These are phyloP conservation scores for Cyclotella kingstonii DNA, from an alignment of 108 stramenopile genomes.

Conservation along the genomic window DNA sequence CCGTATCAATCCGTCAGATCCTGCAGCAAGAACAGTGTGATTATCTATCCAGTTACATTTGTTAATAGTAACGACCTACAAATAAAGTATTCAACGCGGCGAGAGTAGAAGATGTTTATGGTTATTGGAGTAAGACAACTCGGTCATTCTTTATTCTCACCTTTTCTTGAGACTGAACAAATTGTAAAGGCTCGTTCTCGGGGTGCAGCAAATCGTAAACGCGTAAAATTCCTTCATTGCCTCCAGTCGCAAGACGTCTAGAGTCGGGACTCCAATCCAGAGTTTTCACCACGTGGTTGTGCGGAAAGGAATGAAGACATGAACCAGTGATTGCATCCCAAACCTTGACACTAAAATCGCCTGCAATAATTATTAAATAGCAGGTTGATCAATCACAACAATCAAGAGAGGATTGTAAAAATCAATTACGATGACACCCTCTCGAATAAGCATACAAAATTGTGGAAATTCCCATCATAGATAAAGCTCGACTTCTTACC, in stretches of 20 bases:
- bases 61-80: conserved; percentile 50
- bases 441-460: too few relatives aligned
- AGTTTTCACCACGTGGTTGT: conserved; percentile 96
- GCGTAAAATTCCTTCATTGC: conserved; percentile 90
- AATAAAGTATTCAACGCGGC: not conserved
- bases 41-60: conserved; percentile 69
- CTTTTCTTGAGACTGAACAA: conserved; percentile 44
- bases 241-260: conserved; percentile 83
- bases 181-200: conserved; percentile 22
- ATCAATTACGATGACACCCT: too few relatives aligned
- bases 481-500: not conserved
- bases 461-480: too few relatives aligned
- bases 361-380: conserved; percentile 14
- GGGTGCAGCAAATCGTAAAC: conserved; percentile 70
- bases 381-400: not conserved
- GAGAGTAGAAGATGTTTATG: not conserved
- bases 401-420: not conserved
- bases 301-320: conserved; percentile 68
- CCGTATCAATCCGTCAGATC: conserved; percentile 69
- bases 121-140: too few relatives aligned
- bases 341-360: conserved; percentile 83
- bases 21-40: conserved; percentile 51
- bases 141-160: too few relatives aligned
- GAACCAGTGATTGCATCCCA: conserved; percentile 91
- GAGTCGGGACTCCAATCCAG: conserved; percentile 88